Conservation (phyloP, 202 grass and related monocot species). For the Musa balbisiana region DNA sequence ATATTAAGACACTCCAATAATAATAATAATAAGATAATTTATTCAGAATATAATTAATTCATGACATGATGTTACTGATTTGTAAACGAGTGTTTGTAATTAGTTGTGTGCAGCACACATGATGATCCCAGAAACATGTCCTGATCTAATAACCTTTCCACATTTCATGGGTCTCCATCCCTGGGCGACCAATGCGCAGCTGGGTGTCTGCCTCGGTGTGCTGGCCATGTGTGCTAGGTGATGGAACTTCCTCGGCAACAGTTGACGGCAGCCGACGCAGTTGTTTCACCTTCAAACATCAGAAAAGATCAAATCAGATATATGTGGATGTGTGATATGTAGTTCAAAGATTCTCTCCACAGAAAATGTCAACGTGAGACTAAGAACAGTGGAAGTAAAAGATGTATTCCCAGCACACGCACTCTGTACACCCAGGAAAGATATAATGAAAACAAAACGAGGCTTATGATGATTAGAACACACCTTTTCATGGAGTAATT, state of each 20-base stretch:
- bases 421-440: too few species aligned
- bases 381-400: too few species aligned
- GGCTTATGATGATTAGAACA: background rate
- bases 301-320: conserved; percentile 9
- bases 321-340: background rate
- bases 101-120: too few species aligned
- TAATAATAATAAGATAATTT: too few species aligned
- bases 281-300: background rate
- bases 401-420: too few species aligned
- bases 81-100: too few species aligned
- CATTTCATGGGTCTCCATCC: background rate
- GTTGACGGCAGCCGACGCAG: conserved; percentile 4
- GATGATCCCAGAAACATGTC: too few species aligned
- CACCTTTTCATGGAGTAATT: conserved; percentile 18
- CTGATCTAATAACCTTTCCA: background rate
- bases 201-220: conserved; percentile 36
- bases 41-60: too few species aligned
- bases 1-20: too few species aligned
- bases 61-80: too few species aligned
- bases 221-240: background rate
- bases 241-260: background rate
- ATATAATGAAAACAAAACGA: too few species aligned
- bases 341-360: background rate
- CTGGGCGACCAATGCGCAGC: conserved; percentile 34
- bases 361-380: too few species aligned